Percentiles rank a stretch among this genome's conserved stretches.
Conservation (phyloP, 2,329 filamentous ascomycete species). For the Colletotrichum salicis region DNA sequence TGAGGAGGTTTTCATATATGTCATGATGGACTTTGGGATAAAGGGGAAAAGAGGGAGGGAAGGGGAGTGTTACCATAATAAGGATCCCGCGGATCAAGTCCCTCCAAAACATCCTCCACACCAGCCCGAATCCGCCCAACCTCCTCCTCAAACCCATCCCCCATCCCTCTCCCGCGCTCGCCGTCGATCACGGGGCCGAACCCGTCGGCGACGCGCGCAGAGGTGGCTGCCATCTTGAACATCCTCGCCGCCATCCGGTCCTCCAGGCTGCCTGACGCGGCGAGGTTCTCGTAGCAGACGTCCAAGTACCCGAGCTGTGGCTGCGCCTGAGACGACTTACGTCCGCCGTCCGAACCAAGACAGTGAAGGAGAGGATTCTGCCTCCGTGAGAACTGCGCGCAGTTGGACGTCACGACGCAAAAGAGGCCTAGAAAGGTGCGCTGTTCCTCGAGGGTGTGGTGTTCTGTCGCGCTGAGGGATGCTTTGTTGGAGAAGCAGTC, state of each 20-base stretch:
- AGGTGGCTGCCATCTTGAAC: constrained; percentile 48
- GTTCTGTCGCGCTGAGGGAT: background rate
- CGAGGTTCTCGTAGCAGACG: constrained; percentile 46
- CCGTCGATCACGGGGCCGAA: constrained; percentile 42
- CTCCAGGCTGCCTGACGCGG: constrained; percentile 31
- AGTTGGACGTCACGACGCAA: constrained; percentile 40
- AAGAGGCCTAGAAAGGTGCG: constrained; percentile 50
- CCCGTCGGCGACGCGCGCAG: constrained; percentile 46
- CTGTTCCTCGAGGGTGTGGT: constrained; percentile 48
- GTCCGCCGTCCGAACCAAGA: background rate
- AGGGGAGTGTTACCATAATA: background rate
- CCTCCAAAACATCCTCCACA: constrained; percentile 39
- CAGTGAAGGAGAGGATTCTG: constrained; percentile 38
- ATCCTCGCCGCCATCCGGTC: constrained; percentile 49
- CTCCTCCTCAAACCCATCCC: constrained; percentile 42
- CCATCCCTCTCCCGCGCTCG: constrained; percentile 28
- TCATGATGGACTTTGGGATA: background rate
- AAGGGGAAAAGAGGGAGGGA: too few relatives aligned
- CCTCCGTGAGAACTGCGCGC: constrained; percentile 49
- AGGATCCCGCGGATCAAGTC: background rate
- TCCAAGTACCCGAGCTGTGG: constrained; percentile 44
- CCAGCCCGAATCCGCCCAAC: constrained; percentile 46
- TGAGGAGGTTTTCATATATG: background rate
- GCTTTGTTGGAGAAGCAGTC: constrained; percentile 24
- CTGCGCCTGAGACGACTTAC: constrained; percentile 13